Evolutionary conservation across 2,329 filamentous ascomycete genomes (phyloP).

Genomic region (Colletotrichum lini): DNA sequence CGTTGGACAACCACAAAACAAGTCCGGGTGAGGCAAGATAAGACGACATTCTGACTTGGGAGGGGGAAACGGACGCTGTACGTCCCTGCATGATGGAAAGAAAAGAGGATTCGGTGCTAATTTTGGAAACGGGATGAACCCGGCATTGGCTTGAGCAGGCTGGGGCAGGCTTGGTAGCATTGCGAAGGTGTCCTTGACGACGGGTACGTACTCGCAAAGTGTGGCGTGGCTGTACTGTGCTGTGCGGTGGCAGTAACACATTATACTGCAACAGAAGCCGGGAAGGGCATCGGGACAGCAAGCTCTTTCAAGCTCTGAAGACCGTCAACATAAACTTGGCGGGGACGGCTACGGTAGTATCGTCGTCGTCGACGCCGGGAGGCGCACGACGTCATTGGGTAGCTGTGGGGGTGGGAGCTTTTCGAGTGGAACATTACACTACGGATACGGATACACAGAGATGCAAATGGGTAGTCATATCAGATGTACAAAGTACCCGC

Average conservation of each 20-base stretch:
- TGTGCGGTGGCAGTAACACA: too few species aligned
- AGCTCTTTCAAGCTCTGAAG: conserved; percentile 33
- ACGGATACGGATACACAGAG: neutral
- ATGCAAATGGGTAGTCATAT: conserved; percentile 1
- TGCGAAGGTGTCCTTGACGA: conserved; percentile 28
- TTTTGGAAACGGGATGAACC: conserved; percentile 42
- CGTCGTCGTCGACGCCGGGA: conserved; percentile 35
- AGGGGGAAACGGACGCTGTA: conserved; percentile 13
- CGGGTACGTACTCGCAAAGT: conserved; percentile 16
- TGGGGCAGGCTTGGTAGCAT: conserved; percentile 20
- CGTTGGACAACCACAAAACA: conserved; percentile 16
- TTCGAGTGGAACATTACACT: conserved; percentile 25
- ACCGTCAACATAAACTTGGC: conserved; percentile 40
- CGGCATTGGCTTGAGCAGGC: conserved; percentile 31
- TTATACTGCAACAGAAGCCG: conserved; percentile 19
- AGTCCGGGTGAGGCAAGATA: conserved; percentile 5
- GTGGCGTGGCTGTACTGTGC: conserved; percentile 23
- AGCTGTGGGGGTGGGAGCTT: conserved; percentile 37
- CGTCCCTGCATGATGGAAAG: conserved; percentile 36
- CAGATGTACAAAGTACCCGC: conserved; percentile 5
- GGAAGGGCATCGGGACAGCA: conserved; percentile 32
- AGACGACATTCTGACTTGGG: conserved; percentile 29
- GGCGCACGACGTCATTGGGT: conserved; percentile 40
- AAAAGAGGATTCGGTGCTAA: conserved; percentile 33
- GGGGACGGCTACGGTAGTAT: conserved; percentile 17